phyloP scores from a whole-genome alignment of 1,284 basidiomycete species.

The Tylopilus sp. region DNA sequence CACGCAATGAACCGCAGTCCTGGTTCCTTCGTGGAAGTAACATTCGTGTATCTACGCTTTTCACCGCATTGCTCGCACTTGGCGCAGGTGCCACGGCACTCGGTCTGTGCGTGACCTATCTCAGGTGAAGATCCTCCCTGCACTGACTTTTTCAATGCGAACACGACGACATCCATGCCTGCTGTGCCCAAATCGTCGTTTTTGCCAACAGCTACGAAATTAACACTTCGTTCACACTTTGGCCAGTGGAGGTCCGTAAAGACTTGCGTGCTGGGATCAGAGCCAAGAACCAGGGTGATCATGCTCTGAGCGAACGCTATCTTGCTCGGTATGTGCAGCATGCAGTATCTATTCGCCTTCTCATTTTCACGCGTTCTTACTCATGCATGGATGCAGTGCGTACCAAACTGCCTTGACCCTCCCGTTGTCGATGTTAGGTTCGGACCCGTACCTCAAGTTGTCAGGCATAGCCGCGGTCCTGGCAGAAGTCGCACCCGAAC shows the following conservation, averaged over 20 bases:
- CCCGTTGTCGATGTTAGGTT: conserved; percentile 47
- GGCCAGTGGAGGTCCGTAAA: conserved; percentile 58
- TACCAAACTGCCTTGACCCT: conserved; percentile 56
- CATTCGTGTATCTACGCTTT: conserved; percentile 43
- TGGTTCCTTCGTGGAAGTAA: conserved; percentile 21
- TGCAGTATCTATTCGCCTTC: neutral
- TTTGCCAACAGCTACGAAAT: conserved; percentile 54
- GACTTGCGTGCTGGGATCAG: conserved; percentile 66
- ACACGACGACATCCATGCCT: neutral
- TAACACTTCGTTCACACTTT: conserved; percentile 56
- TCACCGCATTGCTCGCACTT: conserved; percentile 47
- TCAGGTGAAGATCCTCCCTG: neutral
- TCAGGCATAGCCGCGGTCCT: conserved; percentile 69
- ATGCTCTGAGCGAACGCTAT: conserved; percentile 53
- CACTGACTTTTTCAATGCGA: conserved; percentile 8
- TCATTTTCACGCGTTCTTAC: neutral
- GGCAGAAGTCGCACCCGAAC: conserved; percentile 58
- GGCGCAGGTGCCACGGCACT: conserved; percentile 52
- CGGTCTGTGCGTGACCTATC: conserved; percentile 49
- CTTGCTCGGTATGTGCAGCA: conserved; percentile 49
- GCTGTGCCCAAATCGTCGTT: neutral
- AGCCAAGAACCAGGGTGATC: conserved; percentile 61
- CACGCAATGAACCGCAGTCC: conserved; percentile 1
- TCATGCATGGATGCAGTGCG: conserved; percentile 46
- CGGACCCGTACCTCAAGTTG: conserved; percentile 62